These are phyloP conservation scores for Vicia faba DNA, from an alignment of 306 rosid genomes.

Conservation along the genomic window DNA sequence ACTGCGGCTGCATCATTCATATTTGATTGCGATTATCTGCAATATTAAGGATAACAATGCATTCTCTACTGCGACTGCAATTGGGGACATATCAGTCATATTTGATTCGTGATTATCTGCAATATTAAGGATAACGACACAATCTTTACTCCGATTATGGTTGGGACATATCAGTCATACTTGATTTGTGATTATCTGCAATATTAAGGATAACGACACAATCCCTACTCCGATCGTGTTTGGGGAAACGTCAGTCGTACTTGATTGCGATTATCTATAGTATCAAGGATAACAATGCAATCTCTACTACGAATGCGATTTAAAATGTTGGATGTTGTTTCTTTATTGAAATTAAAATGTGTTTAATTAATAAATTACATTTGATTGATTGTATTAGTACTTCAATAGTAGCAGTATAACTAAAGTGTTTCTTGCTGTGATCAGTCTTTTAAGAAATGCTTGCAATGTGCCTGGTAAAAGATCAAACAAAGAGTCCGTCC, in stretches of 20 bases:
- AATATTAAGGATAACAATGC: not conserved
- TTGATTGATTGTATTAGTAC: not conserved
- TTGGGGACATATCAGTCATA: no score
- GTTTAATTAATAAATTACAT: slow-evolving; percentile 28
- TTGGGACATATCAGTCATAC: no score
- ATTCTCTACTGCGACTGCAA: not conserved
- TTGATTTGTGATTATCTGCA: no score
- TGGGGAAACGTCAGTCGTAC: not conserved
- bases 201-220: no score
- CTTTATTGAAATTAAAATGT: slow-evolving; percentile 1
- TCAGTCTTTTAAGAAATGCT: slow-evolving; percentile 99
- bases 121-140: not conserved
- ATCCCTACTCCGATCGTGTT: no score
- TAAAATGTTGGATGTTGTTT: not conserved
- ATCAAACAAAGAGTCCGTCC: slow-evolving; percentile 91
- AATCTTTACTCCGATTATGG: no score
- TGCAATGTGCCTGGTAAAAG: slow-evolving; percentile 99
- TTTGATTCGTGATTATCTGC: not conserved
- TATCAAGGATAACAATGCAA: not conserved
- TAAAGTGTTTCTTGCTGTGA: slow-evolving; percentile 94
- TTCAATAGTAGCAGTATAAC: slow-evolving; percentile 66
- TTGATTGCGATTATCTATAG: not conserved
- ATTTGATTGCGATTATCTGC: not conserved
- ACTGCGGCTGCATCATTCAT: not conserved
- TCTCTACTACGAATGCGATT: not conserved